phyloP scores from a whole-genome alignment of 768 basidiomycete species.

The Boletus vermiculosoides region DNA sequence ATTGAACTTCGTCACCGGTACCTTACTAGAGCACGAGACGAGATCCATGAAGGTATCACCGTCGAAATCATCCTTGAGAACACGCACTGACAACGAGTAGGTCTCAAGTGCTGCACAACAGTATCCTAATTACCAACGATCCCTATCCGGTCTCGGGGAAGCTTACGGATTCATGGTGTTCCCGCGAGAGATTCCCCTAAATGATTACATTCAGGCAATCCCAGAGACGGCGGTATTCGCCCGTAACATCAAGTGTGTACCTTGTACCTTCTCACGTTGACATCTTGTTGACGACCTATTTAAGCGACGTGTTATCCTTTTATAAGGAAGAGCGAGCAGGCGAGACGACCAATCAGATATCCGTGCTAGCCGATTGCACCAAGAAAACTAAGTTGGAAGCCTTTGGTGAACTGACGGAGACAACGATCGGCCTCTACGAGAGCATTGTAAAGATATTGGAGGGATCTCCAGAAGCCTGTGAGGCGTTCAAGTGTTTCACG shows the following conservation, averaged over 20 bases:
- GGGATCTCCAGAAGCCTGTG: not conserved
- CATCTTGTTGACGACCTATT: not conserved
- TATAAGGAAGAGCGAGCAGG: not conserved
- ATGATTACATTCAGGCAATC: not conserved
- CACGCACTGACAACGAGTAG: not conserved
- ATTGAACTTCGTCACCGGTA: constrained; percentile 32
- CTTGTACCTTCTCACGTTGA: not conserved
- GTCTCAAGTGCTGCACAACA: not conserved
- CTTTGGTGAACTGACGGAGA: not conserved
- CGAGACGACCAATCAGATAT: not conserved
- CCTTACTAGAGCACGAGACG: constrained; percentile 33
- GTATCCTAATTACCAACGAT: not conserved
- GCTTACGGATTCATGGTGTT: not conserved
- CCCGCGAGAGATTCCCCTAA: not conserved
- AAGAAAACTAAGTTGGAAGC: not conserved
- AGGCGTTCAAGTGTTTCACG: not conserved
- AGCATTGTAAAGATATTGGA: not conserved
- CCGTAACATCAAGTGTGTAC: not conserved
- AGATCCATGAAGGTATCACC: constrained; percentile 15
- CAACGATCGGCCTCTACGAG: not conserved
- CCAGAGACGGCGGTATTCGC: not conserved
- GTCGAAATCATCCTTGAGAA: not conserved
- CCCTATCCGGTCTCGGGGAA: not conserved
- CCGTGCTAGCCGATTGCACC: not conserved
- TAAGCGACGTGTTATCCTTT: not conserved